phyloP scores from a whole-genome alignment of 306 rosid genomes.

The Cucumis hystrix region DNA sequence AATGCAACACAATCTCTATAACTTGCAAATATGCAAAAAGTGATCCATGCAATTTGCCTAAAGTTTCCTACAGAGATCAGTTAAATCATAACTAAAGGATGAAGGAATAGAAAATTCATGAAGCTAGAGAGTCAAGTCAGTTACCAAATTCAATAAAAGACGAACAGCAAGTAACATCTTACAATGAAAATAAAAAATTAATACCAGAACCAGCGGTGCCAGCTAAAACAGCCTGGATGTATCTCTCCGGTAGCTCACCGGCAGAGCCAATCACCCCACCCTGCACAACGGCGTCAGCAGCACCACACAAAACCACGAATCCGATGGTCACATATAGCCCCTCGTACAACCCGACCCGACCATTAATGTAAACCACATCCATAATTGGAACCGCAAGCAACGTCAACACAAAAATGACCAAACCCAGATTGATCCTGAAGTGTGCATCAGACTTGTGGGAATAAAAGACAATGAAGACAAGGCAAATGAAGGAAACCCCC shows the following conservation, averaged over 20 bases:
- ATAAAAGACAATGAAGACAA: constrained; percentile 42
- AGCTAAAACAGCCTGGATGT: constrained; percentile 76
- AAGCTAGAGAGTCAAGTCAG: not conserved
- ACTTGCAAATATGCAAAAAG: not conserved
- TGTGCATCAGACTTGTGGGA: constrained; percentile 42
- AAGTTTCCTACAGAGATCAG: not conserved
- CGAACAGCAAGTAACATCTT: not conserved
- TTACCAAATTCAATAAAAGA: not conserved
- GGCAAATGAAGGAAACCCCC: constrained; percentile 36
- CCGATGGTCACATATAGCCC: constrained; percentile 58
- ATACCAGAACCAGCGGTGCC: constrained; percentile 85
- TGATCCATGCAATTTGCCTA: not conserved
- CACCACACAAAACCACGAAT: constrained; percentile 34
- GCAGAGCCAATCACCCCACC: constrained; percentile 72
- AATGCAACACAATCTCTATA: not conserved
- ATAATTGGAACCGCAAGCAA: constrained; percentile 48
- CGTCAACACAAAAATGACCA: constrained; percentile 36
- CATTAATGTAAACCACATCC: constrained; percentile 42
- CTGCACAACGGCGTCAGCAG: constrained; percentile 68
- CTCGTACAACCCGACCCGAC: constrained; percentile 56
- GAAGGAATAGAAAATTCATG: not conserved
- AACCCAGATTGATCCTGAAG: constrained; percentile 55
- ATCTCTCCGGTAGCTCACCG: constrained; percentile 73
- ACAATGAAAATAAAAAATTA: not conserved
- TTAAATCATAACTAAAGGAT: not conserved